Conservation (phyloP, 371 early-diverging fungal species). For the Syncephalastrum sp. region DNA sequence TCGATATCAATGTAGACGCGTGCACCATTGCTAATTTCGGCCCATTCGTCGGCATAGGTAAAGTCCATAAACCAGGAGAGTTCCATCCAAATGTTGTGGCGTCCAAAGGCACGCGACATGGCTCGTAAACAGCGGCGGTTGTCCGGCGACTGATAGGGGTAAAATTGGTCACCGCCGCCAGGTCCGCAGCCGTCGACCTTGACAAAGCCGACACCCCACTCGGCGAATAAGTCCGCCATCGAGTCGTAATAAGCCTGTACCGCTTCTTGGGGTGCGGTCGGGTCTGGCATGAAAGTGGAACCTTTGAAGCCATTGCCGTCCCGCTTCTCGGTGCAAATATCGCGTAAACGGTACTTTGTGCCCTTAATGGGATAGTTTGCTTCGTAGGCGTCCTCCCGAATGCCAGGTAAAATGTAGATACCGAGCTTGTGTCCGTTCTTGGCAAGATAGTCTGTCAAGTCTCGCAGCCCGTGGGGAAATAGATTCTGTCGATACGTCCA, state of each 20-base stretch:
- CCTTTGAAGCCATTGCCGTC: slow-evolving; percentile 33
- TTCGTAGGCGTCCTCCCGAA: slow-evolving; percentile 27
- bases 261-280: slow-evolving; percentile 6
- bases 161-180: slow-evolving; percentile 24
- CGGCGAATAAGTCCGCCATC: slow-evolving; percentile 30
- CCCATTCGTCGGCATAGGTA: slow-evolving; percentile 27
- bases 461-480: slow-evolving; percentile 27
- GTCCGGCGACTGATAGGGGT: slow-evolving; percentile 28
- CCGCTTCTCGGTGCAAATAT: slow-evolving; percentile 12
- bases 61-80: slow-evolving; percentile 34
- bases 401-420: slow-evolving; percentile 30
- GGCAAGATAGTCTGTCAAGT: slow-evolving; percentile 18
- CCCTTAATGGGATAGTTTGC: slow-evolving; percentile 17
- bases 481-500: slow-evolving; percentile 30
- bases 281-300: slow-evolving; percentile 28
- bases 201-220: slow-evolving; percentile 29
- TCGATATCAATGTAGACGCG: slow-evolving; percentile 34
- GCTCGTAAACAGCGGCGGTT: slow-evolving; percentile 21
- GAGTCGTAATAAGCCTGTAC: slow-evolving; percentile 30
- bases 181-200: slow-evolving; percentile 40
- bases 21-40: slow-evolving; percentile 22
- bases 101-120: slow-evolving; percentile 20
- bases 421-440: slow-evolving; percentile 31
- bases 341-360: slow-evolving; percentile 14
- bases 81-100: slow-evolving; percentile 32